A percentile compares a stretch with the other conserved stretches of the same genome.
Conservation (phyloP, 176 grass and related monocot genomes). For the Avena atlantica region DNA sequence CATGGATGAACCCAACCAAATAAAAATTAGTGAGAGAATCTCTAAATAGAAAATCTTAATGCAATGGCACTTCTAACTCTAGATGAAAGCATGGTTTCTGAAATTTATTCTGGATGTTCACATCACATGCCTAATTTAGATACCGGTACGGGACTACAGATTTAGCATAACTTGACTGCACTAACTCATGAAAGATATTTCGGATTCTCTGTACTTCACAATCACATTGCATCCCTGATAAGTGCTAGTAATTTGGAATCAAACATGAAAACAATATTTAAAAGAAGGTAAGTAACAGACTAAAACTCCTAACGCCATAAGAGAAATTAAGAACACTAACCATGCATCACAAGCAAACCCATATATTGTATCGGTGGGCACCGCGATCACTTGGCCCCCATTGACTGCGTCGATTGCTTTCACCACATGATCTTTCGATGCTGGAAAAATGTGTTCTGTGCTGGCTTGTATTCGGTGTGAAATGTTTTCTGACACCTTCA, state of each 20-base stretch:
- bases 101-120: constrained; percentile 24
- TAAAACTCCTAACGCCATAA: background rate
- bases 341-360: constrained; percentile 97
- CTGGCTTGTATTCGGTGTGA: constrained; percentile 7
- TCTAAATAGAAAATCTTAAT: background rate
- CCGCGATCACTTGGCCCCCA: constrained; percentile 75
- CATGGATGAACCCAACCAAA: constrained; percentile 35
- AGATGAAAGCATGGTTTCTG: constrained; percentile 3
- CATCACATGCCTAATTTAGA: background rate
- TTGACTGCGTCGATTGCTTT: constrained; percentile 78
- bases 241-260: background rate
- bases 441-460: constrained; percentile 55
- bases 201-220: background rate
- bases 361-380: constrained; percentile 93
- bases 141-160: background rate
- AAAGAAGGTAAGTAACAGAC: background rate
- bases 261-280: background rate
- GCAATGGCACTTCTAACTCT: background rate
- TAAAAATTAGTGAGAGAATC: background rate
- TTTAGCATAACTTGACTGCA: constrained; percentile 22
- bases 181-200: background rate
- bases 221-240: background rate
- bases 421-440: constrained; percentile 61
- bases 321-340: constrained; percentile 54
- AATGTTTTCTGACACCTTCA: constrained; percentile 46